These are phyloP conservation scores for Penicillium steckii DNA, from an alignment of 495 filamentous ascomycete species.

Conservation along the genomic window DNA sequence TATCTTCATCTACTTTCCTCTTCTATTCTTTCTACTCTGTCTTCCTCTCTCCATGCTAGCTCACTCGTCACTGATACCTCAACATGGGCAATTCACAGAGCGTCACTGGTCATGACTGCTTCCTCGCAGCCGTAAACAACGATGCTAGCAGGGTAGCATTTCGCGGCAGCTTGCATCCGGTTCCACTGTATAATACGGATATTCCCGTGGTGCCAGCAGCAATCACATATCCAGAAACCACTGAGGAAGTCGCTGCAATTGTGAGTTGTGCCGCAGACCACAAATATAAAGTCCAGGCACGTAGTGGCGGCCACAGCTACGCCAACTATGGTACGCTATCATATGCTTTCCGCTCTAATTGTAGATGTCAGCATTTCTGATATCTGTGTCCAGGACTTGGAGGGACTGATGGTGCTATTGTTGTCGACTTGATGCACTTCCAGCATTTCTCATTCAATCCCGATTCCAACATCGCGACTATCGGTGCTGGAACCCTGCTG, in stretches of 20 bases:
- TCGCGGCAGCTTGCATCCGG: slow-evolving; percentile 16
- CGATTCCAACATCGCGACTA: slow-evolving; percentile 54
- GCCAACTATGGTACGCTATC: slow-evolving; percentile 52
- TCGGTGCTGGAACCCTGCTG: slow-evolving; percentile 64
- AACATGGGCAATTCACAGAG: neutral
- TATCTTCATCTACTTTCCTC: neutral
- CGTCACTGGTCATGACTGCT: neutral
- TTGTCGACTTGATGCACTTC: slow-evolving; percentile 43
- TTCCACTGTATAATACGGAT: slow-evolving; percentile 59
- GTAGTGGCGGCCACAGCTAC: slow-evolving; percentile 73
- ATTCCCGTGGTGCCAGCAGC: slow-evolving; percentile 58
- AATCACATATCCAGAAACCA: slow-evolving; percentile 56
- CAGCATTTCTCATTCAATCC: slow-evolving; percentile 54
- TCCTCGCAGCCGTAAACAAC: slow-evolving; percentile 17
- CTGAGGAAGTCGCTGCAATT: slow-evolving; percentile 55
- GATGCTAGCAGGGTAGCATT: slow-evolving; percentile 21
- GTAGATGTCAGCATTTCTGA: too few species aligned
- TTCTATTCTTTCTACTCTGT: neutral
- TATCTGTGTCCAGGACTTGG: slow-evolving; percentile 52
- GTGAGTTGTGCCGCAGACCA: slow-evolving; percentile 56
- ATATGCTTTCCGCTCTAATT: too few species aligned
- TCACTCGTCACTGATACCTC: neutral
- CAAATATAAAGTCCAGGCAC: slow-evolving; percentile 62
- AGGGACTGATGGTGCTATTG: slow-evolving; percentile 39
- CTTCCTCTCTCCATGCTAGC: neutral